Evolutionary conservation across 768 basidiomycete genomes (phyloP), one percentile per base, ranked within the genome.

Genomic region (Glaciozyma antarctica): DNA sequence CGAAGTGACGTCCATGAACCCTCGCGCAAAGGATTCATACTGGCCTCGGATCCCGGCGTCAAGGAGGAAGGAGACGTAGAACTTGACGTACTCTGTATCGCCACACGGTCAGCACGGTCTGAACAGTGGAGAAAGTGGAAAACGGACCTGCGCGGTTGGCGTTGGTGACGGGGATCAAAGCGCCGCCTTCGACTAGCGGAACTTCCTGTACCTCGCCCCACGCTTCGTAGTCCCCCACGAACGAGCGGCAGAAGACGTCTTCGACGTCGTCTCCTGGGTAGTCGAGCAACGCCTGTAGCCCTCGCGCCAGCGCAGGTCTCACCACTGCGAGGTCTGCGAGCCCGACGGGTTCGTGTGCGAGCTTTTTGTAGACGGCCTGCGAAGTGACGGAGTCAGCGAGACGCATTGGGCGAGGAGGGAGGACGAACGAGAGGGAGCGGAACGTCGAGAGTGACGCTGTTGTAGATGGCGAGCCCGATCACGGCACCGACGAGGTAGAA

Each of bases 401-500:
- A n/a, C 22, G 12, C 13, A 22, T n/a, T 1, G 9, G 10, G 13
- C 1, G 21, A 30, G 26, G 24, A 26, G 17, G 8, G 32, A 28
- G 17, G 45, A 41, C 64, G 48, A 49, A 69, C 68, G 6, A 84
- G 81, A 0, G 89, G 86, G 65, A 89, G 86, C 73, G 88, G 88
- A 3, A 86, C 83, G 66, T 89, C 88, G 34, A 89, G 78, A 78
- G 88, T 88, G 17, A 86, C 82, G 63, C 83, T 80, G 73, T 89
- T 88, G 80, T 87, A 88, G 63, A 88, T 83, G 3, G 85, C 87
- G 22, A 88, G 79, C 24, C 87, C 88, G 63, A 88, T 77, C 52
- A 82, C 81, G 56, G 86, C 82, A 24, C 88, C 88, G 48, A 88
- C 86, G 74, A 89, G 88, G 76, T 85, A 87, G 81, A 87, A 89